Base-by-base conservation (phyloP, 805 yeast species). In the Candida andamanensis region DNA sequence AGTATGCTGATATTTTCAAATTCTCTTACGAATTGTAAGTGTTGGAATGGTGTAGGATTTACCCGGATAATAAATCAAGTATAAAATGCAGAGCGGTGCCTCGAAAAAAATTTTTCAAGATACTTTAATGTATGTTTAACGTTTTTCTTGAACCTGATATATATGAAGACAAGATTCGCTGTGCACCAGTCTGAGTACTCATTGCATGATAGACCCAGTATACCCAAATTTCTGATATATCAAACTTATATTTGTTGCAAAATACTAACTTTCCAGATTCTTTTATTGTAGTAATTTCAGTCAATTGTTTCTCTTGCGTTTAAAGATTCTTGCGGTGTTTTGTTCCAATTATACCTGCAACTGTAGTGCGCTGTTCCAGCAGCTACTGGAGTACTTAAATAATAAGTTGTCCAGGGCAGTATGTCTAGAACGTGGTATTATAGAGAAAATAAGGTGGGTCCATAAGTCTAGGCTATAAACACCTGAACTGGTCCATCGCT, bases 111-210 rank as follows among this genome's bases (percentile, higher is more conserved):
- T 5, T 11, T 22, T 18, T 15, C 16, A 20, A 4, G 15, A 8
- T 5, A 18, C 17, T 5, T 13, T 16, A 12, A 33, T 14, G 31
- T 27, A 32, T 27, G 31, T 32, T 24, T 28, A 7, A 23, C 12
- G 13, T 6, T 15, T 10, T 26, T 5, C 8, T 14, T 26, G 7
- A n/a, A 24, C 23, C 13, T 10, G 22, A 32, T 33, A 39, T 40
- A 53, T 33, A 53, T 59, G 71, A 65, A 47, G 69, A 65, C 68
- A 60, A 59, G 52, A 58, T n/a, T n/a, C 65, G 71, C 71, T 65
- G 71, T 65, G 71, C 71, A 65, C 71, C 71, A 65, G 69, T 64
- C 71, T 63, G 71, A 65, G 63, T 60, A 63, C 67, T 63, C 57
- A 32, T 59, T 48, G 41, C 51, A 63, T 65, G 71, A 65, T 53